A percentile compares a stretch with the other conserved stretches of the same genome.
Evolutionary conservation across 2,329 filamentous ascomycete species (phyloP).

Genomic region (Ceratocystis colombiana): DNA sequence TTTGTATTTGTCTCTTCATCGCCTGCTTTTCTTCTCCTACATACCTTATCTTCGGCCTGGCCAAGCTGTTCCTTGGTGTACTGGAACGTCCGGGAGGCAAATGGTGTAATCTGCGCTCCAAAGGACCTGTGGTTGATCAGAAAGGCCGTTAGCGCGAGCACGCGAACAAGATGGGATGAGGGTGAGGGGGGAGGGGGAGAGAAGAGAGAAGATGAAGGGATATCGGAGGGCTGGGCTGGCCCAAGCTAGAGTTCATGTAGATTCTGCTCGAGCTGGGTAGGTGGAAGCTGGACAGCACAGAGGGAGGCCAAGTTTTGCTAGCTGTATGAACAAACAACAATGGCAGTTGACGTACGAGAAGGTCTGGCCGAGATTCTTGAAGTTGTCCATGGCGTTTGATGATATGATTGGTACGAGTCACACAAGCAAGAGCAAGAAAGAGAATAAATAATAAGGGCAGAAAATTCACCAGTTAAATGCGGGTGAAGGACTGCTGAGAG

Average conservation of each 20-base stretch:
- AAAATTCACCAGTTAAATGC: background rate
- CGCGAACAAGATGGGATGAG: background rate
- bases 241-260: background rate
- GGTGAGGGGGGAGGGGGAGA: no score
- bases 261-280: background rate
- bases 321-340: no score
- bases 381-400: slow-evolving; percentile 23
- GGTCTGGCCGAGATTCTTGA: slow-evolving; percentile 26
- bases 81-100: slow-evolving; percentile 88
- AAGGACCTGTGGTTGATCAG: slow-evolving; percentile 37
- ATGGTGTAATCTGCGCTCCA: slow-evolving; percentile 80
- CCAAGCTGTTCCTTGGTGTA: slow-evolving; percentile 97
- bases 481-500: no score
- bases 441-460: slow-evolving; percentile 7
- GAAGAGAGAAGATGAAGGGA: background rate
- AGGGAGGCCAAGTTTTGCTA: background rate
- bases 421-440: slow-evolving; percentile 3
- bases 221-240: background rate
- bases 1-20: no score
- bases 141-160: background rate
- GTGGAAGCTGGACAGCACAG: background rate
- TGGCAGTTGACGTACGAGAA: slow-evolving; percentile 24
- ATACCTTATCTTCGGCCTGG: slow-evolving; percentile 84
- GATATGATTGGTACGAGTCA: background rate
- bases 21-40: slow-evolving; percentile 19